These are phyloP conservation scores for Rhizopogon salebrosus DNA, from an alignment of 768 basidiomycete species.

Conservation along the genomic window DNA sequence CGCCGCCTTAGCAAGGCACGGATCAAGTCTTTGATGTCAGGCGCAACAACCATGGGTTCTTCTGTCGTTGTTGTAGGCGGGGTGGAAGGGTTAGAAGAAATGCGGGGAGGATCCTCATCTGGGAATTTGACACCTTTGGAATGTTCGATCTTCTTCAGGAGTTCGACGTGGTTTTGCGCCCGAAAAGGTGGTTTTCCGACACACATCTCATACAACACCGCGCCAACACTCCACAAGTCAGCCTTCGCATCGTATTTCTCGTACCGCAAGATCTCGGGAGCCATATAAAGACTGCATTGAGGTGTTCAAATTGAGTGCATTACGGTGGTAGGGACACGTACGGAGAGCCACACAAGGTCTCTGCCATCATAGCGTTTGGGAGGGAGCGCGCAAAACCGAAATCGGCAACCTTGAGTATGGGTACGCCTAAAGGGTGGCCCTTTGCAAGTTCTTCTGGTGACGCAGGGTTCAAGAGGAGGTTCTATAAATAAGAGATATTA, in stretches of 20 bases:
- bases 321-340: conserved; percentile 37
- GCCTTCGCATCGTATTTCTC: conserved; percentile 98
- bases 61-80: conserved; percentile 32
- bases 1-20: conserved; percentile 77
- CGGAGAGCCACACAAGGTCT: conserved; percentile 97
- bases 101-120: conserved; percentile 67
- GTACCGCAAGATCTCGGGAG: conserved; percentile 94
- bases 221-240: conserved; percentile 97
- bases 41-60: conserved; percentile 56
- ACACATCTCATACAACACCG: conserved; percentile 93
- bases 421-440: conserved; percentile 89
- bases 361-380: conserved; percentile 91
- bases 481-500: conserved; percentile 40
- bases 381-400: conserved; percentile 96
- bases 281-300: conserved; percentile 83
- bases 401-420: conserved; percentile 94
- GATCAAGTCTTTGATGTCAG: conserved; percentile 86
- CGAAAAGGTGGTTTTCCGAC: conserved; percentile 93
- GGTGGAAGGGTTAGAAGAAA: conserved; percentile 29
- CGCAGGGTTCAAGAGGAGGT: conserved; percentile 84
- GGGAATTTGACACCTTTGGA: conserved; percentile 93
- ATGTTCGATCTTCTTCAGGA: conserved; percentile 87
- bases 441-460: conserved; percentile 72
- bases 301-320: neutral
- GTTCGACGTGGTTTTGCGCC: conserved; percentile 93